phyloP scores from a whole-genome alignment of 768 basidiomycete genomes.

The Pleurotus tuoliensis region DNA sequence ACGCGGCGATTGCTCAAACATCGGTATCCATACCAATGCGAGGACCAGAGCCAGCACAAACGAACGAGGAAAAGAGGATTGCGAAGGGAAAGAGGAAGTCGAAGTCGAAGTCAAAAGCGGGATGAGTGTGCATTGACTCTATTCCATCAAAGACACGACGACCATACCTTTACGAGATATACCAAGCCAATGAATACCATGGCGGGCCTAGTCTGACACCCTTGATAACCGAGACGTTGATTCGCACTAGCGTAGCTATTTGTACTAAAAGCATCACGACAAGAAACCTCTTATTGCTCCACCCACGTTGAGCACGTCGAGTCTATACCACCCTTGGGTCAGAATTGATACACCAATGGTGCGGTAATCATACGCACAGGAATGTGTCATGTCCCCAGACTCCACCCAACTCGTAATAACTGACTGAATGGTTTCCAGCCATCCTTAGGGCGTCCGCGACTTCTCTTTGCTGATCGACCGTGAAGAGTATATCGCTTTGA shows the following conservation, averaged over 20 bases:
- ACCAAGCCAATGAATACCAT: background rate
- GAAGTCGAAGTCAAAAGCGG: background rate
- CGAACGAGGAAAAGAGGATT: background rate
- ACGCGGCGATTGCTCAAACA: background rate
- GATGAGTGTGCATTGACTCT: too few relatives aligned
- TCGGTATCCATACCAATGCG: too few relatives aligned
- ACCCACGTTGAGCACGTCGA: constrained; percentile 88
- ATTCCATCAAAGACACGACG: too few relatives aligned
- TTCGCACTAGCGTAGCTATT: background rate
- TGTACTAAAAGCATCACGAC: constrained; percentile 30
- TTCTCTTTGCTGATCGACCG: constrained; percentile 96
- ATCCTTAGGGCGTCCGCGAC: constrained; percentile 87
- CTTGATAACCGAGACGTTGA: too few relatives aligned
- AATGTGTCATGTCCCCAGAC: constrained; percentile 99
- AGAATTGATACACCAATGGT: background rate
- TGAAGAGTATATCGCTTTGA: constrained; percentile 95
- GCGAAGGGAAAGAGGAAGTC: background rate
- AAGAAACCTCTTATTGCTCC: constrained; percentile 90
- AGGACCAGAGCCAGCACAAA: background rate
- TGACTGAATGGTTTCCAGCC: constrained; percentile 84
- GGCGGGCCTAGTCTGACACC: background rate
- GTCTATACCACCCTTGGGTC: constrained; percentile 30
- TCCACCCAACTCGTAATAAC: constrained; percentile 96
- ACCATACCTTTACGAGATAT: too few relatives aligned
- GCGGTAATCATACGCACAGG: constrained; percentile 51